Conservation (phyloP, 2,329 filamentous ascomycete genomes). For the Escovopsis sp. region DNA sequence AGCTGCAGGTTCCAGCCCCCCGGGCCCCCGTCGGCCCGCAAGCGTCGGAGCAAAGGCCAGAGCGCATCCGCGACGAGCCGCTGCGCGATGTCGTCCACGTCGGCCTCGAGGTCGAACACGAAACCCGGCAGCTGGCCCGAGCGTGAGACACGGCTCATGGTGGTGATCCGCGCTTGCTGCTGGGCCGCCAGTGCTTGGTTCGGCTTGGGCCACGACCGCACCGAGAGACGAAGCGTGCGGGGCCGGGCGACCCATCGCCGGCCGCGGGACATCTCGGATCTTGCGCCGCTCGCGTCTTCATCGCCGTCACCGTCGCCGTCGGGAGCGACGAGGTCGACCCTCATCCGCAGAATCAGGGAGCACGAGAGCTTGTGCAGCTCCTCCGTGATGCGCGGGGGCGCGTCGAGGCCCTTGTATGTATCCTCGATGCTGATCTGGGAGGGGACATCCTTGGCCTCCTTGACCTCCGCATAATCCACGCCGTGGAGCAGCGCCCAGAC, state of each 20-base stretch:
- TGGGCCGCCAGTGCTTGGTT: slow-evolving; percentile 6
- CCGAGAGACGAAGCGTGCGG: slow-evolving; percentile 66
- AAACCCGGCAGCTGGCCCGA: slow-evolving; percentile 61
- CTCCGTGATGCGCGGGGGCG: slow-evolving; percentile 44
- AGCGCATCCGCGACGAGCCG: slow-evolving; percentile 55
- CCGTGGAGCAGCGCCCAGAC: slow-evolving; percentile 73
- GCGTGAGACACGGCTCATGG: slow-evolving; percentile 57
- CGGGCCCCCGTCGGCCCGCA: slow-evolving; percentile 51
- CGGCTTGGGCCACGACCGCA: slow-evolving; percentile 40
- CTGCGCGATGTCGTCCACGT: slow-evolving; percentile 45
- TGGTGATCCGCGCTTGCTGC: slow-evolving; percentile 31
- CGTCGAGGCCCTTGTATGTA: slow-evolving; percentile 63
- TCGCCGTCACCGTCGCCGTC: too few relatives aligned
- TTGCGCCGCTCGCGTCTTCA: slow-evolving; percentile 33
- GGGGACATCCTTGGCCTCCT: slow-evolving; percentile 55
- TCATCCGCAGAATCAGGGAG: slow-evolving; percentile 66
- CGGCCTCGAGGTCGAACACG: slow-evolving; percentile 49
- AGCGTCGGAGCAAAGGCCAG: slow-evolving; percentile 55
- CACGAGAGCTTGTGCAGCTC: slow-evolving; percentile 54
- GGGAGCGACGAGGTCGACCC: slow-evolving; percentile 47
- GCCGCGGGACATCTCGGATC: slow-evolving; percentile 16
- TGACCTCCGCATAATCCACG: slow-evolving; percentile 60
- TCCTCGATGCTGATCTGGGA: slow-evolving; percentile 92
- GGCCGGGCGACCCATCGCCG: slow-evolving; percentile 63
- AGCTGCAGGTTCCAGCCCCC: slow-evolving; percentile 62